Base-by-base conservation (phyloP, 176 grass and related monocot genomes). In the Olyra latifolia region DNA sequence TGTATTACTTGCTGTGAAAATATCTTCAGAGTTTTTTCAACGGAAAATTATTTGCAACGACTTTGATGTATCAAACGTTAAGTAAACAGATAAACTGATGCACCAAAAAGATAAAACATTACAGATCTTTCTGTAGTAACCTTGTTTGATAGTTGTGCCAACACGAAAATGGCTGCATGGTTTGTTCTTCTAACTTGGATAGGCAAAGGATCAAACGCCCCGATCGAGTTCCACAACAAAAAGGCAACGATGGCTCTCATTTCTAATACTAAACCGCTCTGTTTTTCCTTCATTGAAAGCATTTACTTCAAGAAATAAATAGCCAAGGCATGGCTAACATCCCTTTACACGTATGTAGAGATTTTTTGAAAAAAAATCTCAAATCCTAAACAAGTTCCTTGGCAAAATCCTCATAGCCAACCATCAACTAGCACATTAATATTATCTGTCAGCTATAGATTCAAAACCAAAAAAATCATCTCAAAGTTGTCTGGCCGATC, bases 351-450 rank as follows among this genome's bases (percentile, higher is more conserved):
- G 22, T 19, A 46, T 2, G 45, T 5, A 22, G 17, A 14, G 19
- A 11, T 40, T n/a, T n/a, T n/a, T n/a, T n/a, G n/a, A 50, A 23
- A 82, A 15, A 66, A 8, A 62, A 12, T 22, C 20, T 30, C 17
- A 47, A 77, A 66, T 49, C 38, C 5, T 17, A 82, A 75, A 46
- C 64, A 69, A 44, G 38, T 43, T 87, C n/a, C 23, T 20, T 6
- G 5, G 24, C 4, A 22, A 40, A 69, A 61, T 40, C 20, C 2
- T 4, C 22, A 47, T 11, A 12, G 13, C 12, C 20, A 46, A 39
- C 6, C 28, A 27, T 27, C 48, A 16, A 3, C 78, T n/a, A 32
- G 68, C 59, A 35, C 42, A 74, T 61, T 50, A 72, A 13, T 19
- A 66, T 4, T 32, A 49, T 14, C 22, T 12, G 52, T 60, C 49